Evolutionary conservation across 2,329 filamentous ascomycete genomes (phyloP), one percentile per base, ranked within the genome.

Genomic region (Elsinoe necatrix): DNA sequence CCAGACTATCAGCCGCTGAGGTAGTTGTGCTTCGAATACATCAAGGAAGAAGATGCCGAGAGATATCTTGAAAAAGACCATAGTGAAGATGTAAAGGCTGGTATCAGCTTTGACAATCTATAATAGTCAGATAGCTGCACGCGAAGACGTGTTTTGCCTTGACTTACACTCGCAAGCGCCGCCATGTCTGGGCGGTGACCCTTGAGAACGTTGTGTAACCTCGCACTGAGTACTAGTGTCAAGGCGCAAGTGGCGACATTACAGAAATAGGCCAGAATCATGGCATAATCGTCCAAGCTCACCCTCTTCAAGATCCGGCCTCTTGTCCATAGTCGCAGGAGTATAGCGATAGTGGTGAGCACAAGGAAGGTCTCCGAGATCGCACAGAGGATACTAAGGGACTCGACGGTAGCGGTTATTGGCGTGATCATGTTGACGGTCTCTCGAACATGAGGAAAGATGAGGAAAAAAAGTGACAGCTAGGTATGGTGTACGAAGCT

Each of bases 21-120:
- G 55, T 34, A 64, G 68, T 41, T 70, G 65, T 21, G 75, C 64
- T 0, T 75, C 74, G 39, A 55, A 55, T 16, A 80, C 68, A 43
- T 77, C 73, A 18, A 78, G 72, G 47, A 80, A 72, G 57, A 79
- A 76, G 21, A 76, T 65, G 7, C 69, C 75, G 42, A 80, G 74
- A 0, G 77, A 75, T 18, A 77, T 68, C 57, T 77, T 78, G 50
- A 76, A 69, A 11, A 74, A 63, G 43, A 73, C 69, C 34, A 70
- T 75, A 4, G 71, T 71, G 56, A 75, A 62, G 11, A 76, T 72
- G 61, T 80, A 80, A 55, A 73, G 71, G 4, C 35, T 23, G 9
- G 52, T 43, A n/a, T 55, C 39, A 23, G 39, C 52, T 23, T 29
- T 42, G 4, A 55, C 52, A 18, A 43, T 27, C 52, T 55, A 21